Base-by-base conservation (phyloP, 139 green algal species). In the Chlamydomonas schloesseri region DNA sequence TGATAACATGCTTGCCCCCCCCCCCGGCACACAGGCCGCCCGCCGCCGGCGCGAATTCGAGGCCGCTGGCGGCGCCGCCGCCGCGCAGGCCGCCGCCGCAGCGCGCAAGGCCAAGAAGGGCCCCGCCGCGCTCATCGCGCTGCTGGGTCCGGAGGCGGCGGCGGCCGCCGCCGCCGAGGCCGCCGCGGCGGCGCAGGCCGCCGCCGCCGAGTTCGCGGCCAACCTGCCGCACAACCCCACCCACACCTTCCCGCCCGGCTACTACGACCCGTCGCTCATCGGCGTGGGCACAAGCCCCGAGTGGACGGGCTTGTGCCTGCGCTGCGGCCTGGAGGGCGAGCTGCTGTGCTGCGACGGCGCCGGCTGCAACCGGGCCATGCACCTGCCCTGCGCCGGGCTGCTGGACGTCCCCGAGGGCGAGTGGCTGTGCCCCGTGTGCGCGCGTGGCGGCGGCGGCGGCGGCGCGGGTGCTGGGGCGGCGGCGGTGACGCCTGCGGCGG, bases 271-370 rank as follows among this genome's bases (percentile, higher is more conserved):
- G 28, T 6, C 76, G 26, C 36, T 62, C 37, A 62, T 73, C 20
- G 78, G 78, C 78, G 6, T 67, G 33, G 78, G 78, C 60, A 74
- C 78, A 0, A 4, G 13, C 1, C 64, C 79, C 47, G 67, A 76
- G 28, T 85, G 81, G 81, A 78, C 69, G 64, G 81, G 81, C 1
- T 53, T 79, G 81, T 87, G 81, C 68, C 65, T 87, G 34, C 62
- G 65, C 17, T 87, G 81, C 69, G 69, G 55, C 23, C 31, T 62
- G 33, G 81, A 87, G 68, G 81, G 81, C 10, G 81, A 87, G 69
- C 81, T 87, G 53, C 68, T 87, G 53, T 87, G 81, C 68, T 87
- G 81, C 70, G 81, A 87, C 69, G 81, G 81, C 68, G 53, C 34
- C 18, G 55, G 65, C 53, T 87, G 81, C 81, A 79, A 87, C 50